Percentiles rank a stretch among this genome's conserved stretches.
phyloP scores from a whole-genome alignment of 2,329 filamentous ascomycete species.

The Fonsecaea multimorphosa region DNA sequence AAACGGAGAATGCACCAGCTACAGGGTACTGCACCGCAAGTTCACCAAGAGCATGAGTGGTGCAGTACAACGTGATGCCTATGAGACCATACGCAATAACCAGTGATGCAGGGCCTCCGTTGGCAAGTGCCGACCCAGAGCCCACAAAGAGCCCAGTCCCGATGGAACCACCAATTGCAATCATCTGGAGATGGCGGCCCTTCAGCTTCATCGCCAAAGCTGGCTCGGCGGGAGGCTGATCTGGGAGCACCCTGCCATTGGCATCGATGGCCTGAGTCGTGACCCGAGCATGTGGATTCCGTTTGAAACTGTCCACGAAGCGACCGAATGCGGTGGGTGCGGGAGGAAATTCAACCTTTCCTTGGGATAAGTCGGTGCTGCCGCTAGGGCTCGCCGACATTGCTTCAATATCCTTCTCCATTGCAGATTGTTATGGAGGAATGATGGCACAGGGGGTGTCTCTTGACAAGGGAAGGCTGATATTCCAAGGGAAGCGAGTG shows the following conservation, averaged over 20 bases:
- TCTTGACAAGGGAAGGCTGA: not conserved
- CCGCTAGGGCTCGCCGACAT: slow-evolving; percentile 12
- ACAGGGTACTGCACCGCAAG: slow-evolving; percentile 91
- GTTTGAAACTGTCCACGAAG: slow-evolving; percentile 52
- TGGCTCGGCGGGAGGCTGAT: slow-evolving; percentile 71
- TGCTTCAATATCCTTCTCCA: slow-evolving; percentile 30
- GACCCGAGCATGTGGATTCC: slow-evolving; percentile 52
- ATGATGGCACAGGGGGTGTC: not conserved
- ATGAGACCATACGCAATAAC: slow-evolving; percentile 78
- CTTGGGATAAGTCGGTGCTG: slow-evolving; percentile 15
- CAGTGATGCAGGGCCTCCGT: slow-evolving; percentile 77
- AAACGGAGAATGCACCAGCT: slow-evolving; percentile 87
- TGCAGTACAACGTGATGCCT: slow-evolving; percentile 87
- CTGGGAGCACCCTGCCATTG: slow-evolving; percentile 64
- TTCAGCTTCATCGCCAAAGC: slow-evolving; percentile 79
- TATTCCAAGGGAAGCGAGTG: not conserved
- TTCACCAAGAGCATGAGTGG: slow-evolving; percentile 88
- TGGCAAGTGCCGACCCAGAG: slow-evolving; percentile 72
- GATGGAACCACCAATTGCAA: slow-evolving; percentile 83
- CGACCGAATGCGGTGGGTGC: slow-evolving; percentile 39
- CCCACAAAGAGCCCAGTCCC: slow-evolving; percentile 86
- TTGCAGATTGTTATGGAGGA: not conserved
- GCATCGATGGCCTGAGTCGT: slow-evolving; percentile 51
- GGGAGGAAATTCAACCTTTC: slow-evolving; percentile 31
- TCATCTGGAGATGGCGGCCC: slow-evolving; percentile 91